These are phyloP conservation scores for Lactarius sp. DNA, from an alignment of 768 basidiomycete species.

Conservation along the genomic window DNA sequence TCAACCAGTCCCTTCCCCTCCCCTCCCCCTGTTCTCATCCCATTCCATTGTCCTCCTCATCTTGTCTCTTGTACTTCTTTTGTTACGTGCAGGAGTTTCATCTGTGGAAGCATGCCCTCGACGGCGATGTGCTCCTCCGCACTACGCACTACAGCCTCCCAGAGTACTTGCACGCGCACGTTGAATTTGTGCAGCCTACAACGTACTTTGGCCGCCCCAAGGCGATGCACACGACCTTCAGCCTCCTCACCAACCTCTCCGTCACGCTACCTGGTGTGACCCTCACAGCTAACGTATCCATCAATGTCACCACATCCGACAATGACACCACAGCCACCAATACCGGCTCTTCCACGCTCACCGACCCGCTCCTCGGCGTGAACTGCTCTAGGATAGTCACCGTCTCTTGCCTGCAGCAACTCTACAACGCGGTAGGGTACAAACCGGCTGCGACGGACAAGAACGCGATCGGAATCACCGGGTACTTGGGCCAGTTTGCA, in stretches of 20 bases:
- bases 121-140: slow-evolving; percentile 47
- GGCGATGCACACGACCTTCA: slow-evolving; percentile 39
- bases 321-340: neutral
- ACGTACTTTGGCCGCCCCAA: slow-evolving; percentile 56
- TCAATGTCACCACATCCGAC: neutral
- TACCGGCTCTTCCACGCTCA: neutral
- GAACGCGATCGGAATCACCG: slow-evolving; percentile 35
- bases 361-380: slow-evolving; percentile 30
- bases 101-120: slow-evolving; percentile 51
- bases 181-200: slow-evolving; percentile 69
- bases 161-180: slow-evolving; percentile 48
- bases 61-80: neutral
- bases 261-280: neutral
- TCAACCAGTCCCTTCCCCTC: no score
- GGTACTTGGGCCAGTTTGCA: slow-evolving; percentile 36
- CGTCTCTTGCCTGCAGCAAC: slow-evolving; percentile 31
- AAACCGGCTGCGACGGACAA: slow-evolving; percentile 20
- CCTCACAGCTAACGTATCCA: neutral
- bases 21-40: neutral
- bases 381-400: slow-evolving; percentile 35
- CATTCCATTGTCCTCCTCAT: slow-evolving; percentile 1
- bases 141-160: slow-evolving; percentile 71
- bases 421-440: slow-evolving; percentile 35
- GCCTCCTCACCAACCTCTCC: slow-evolving; percentile 23
- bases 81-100: slow-evolving; percentile 48